Evolutionary conservation across 192 early-diverging fungal species (phyloP), one percentile per base, ranked within the genome.

Genomic region (Coemansia sp.): DNA sequence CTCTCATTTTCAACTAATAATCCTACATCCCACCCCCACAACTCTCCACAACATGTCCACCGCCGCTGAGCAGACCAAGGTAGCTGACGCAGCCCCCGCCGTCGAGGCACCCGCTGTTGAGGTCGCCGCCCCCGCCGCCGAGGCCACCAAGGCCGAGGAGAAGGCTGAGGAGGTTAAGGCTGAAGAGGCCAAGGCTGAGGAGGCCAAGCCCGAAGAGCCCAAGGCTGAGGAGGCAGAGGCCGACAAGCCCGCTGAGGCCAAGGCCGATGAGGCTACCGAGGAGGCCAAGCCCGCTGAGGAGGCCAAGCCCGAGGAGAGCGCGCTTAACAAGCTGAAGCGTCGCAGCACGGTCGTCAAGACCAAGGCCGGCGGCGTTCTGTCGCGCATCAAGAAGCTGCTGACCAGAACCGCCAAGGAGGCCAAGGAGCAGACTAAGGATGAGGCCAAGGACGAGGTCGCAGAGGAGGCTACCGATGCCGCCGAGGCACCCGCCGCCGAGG

Each of bases 271-370:
- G 68, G 65, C 62, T 37, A 69, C 69, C 17, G 48, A 70, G 64
- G 51, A 41, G 22, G 22, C 22, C 22, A 28, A 28, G 22, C 72
- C 78, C 61, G 69, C 74, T 4, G 64, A 70, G 32, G 72, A 28
- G 28, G 71, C 71, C 66, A 62, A 66, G 67, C 57, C 64, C 18
- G 64, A 69, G 68, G 65, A 62, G 54, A 56, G 63, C 57, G 59
- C 67, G 53, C 41, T 69, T 39, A 77, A 59, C 71, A 76, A 77
- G 74, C 64, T 82, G 52, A 82, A 82, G 80, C 80, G 80, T 63
- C 71, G 75, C 75, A 68, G 66, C 51, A 82, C 80, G 33, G 68
- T 80, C 34, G 70, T 80, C 22, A 69, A 61, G 71, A 69, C 55
- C 74, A 82, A 76, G 74, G 75, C 73, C 35, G 72, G 74, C 20